Conservation (phyloP, 228 moss, liverwort and hornwort genomes). For the Sphagnum fallax region DNA sequence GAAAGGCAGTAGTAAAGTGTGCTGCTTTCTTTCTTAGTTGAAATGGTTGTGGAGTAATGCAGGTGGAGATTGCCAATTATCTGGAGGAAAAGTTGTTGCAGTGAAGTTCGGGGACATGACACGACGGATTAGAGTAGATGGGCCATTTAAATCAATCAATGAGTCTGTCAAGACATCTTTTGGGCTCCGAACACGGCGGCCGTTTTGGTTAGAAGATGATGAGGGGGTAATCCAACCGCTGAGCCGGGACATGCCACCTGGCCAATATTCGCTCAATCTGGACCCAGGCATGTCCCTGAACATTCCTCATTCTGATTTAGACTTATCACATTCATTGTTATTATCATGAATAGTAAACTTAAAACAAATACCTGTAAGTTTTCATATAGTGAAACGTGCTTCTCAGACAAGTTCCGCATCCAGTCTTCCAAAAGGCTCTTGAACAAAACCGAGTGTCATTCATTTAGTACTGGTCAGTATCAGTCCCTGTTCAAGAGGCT, state of each 20-base stretch:
- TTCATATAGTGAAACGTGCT: no score
- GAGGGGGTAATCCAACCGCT: conserved; percentile 92
- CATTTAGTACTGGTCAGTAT: no score
- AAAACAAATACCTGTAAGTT: no score
- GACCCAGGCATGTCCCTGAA: conserved; percentile 58
- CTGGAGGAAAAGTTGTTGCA: conserved; percentile 66
- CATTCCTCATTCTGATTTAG: no score
- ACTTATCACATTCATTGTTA: background rate
- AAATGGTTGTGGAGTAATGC: conserved; percentile 14
- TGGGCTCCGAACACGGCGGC: conserved; percentile 84
- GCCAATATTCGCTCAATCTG: conserved; percentile 75
- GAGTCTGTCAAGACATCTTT: conserved; percentile 90
- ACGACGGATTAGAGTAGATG: conserved; percentile 83
- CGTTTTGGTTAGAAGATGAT: conserved; percentile 95
- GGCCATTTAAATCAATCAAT: conserved; percentile 95
- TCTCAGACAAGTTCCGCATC: no score
- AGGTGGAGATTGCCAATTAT: conserved; percentile 66
- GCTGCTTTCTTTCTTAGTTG: background rate
- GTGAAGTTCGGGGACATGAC: conserved; percentile 76
- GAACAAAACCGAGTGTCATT: no score
- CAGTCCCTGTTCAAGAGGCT: no score
- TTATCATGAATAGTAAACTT: no score
- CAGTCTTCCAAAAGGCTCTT: no score
- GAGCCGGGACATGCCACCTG: conserved; percentile 85
- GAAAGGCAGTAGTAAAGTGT: background rate